Percentiles rank a stretch among this genome's conserved stretches.
Evolutionary conservation across 306 rosid genomes (phyloP).

Genomic region (Trifolium subterraneum): DNA sequence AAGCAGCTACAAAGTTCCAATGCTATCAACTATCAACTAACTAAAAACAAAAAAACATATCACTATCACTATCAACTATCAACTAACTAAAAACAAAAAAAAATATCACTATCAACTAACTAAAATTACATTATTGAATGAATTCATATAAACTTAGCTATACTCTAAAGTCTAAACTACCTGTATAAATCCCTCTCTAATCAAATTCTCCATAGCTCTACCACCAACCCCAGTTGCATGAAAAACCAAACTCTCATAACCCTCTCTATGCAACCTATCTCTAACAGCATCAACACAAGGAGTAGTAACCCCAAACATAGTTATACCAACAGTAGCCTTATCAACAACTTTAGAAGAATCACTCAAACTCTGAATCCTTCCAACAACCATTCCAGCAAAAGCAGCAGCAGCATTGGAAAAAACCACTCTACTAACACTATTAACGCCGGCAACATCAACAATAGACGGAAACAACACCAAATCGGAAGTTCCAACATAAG

Average conservation of each 20-base stretch:
- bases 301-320: constrained; percentile 96
- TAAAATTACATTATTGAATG: constrained; percentile 13
- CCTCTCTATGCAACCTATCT: constrained; percentile 73
- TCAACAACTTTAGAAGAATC: constrained; percentile 47
- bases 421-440: constrained; percentile 76
- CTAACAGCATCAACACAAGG: constrained; percentile 71
- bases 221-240: constrained; percentile 98
- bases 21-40: too few species aligned
- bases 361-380: constrained; percentile 55
- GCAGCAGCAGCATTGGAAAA: constrained; percentile 83
- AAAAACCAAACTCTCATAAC: constrained; percentile 83
- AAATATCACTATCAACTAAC: constrained; percentile 13
- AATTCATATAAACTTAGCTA: constrained; percentile 17
- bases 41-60: too few species aligned
- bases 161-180: constrained; percentile 43
- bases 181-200: constrained; percentile 86
- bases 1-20: constrained; percentile 1
- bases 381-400: constrained; percentile 87
- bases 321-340: constrained; percentile 74
- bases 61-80: too few species aligned
- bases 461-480: constrained; percentile 75
- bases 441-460: constrained; percentile 81
- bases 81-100: not conserved
- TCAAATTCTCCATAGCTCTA: constrained; percentile 92
- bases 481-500: constrained; percentile 80